These are phyloP conservation scores for Tricholoma furcatifolium DNA, from an alignment of 768 basidiomycete genomes.

Conservation along the genomic window DNA sequence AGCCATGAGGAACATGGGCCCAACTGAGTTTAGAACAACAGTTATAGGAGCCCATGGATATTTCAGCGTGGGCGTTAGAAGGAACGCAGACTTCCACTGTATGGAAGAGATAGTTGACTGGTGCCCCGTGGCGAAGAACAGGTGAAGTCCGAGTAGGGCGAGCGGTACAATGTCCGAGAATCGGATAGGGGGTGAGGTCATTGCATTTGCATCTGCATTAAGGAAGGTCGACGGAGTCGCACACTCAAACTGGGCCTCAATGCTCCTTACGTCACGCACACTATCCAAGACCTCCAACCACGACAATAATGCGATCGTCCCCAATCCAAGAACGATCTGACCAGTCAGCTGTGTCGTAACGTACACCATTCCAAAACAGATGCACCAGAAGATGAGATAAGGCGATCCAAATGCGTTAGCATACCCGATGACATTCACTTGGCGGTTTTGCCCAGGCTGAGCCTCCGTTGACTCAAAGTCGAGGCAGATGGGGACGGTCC, in stretches of 20 bases:
- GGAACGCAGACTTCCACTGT: constrained; percentile 94
- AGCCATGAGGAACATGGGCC: constrained; percentile 64
- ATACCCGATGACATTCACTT: constrained; percentile 73
- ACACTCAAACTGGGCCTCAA: constrained; percentile 51
- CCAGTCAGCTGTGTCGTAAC: constrained; percentile 75
- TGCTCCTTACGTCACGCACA: constrained; percentile 63
- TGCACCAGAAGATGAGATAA: constrained; percentile 79
- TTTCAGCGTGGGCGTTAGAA: constrained; percentile 65
- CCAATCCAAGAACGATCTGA: constrained; percentile 71
- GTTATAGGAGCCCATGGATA: constrained; percentile 77
- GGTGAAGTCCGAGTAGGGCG: constrained; percentile 70
- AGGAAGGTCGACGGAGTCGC: constrained; percentile 44
- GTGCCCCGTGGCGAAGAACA: constrained; percentile 90
- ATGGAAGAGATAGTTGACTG: constrained; percentile 86
- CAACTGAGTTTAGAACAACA: constrained; percentile 75
- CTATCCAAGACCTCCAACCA: constrained; percentile 83
- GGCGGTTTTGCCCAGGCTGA: constrained; percentile 28
- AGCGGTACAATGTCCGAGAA: constrained; percentile 75
- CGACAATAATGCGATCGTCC: constrained; percentile 65
- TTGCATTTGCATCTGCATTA: constrained; percentile 27
- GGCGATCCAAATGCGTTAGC: constrained; percentile 90
- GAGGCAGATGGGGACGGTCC: constrained; percentile 70
- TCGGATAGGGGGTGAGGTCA: constrained; percentile 34
- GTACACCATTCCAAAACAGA: constrained; percentile 62
- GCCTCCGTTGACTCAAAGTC: constrained; percentile 45